A percentile compares a stretch with the other conserved stretches of the same genome.
phyloP scores from a whole-genome alignment of 2,329 filamentous ascomycete species.

The Teratosphaeria nubilosa region DNA sequence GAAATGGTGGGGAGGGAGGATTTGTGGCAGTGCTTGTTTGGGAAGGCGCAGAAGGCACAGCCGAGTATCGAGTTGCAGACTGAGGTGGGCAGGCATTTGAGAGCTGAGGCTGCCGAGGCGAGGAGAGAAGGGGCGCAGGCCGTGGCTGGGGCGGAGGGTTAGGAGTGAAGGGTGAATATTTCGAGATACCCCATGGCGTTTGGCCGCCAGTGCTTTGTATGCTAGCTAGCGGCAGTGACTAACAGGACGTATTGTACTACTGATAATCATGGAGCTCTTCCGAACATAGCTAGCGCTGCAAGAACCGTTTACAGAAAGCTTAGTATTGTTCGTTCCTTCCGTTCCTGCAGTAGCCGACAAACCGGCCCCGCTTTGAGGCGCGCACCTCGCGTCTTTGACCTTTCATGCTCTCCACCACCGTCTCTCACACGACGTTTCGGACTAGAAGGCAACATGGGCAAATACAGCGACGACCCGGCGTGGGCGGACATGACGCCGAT shows the following conservation, averaged over 20 bases:
- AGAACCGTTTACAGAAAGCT: not conserved
- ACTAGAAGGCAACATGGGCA: conserved; percentile 20
- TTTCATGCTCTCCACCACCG: not conserved
- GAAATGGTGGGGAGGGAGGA: conserved; percentile 72
- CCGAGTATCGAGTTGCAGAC: conserved; percentile 6
- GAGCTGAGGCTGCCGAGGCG: conserved; percentile 45
- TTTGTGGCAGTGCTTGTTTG: conserved; percentile 84
- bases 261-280: no score
- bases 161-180: not conserved
- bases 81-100: conserved; percentile 41
- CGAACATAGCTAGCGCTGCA: no score
- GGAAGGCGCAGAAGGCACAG: conserved; percentile 31
- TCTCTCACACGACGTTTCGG: not conserved
- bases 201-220: not conserved
- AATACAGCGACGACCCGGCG: conserved; percentile 56
- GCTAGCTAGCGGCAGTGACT: no score
- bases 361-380: not conserved
- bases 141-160: not conserved
- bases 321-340: not conserved
- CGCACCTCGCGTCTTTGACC: not conserved
- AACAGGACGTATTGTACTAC: no score
- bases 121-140: not conserved
- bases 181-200: not conserved
- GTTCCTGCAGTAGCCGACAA: not conserved
- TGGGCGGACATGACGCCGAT: conserved; percentile 65